Conservation (phyloP, 2,329 filamentous ascomycete species). For the Mycosphaerelloides madeirae region DNA sequence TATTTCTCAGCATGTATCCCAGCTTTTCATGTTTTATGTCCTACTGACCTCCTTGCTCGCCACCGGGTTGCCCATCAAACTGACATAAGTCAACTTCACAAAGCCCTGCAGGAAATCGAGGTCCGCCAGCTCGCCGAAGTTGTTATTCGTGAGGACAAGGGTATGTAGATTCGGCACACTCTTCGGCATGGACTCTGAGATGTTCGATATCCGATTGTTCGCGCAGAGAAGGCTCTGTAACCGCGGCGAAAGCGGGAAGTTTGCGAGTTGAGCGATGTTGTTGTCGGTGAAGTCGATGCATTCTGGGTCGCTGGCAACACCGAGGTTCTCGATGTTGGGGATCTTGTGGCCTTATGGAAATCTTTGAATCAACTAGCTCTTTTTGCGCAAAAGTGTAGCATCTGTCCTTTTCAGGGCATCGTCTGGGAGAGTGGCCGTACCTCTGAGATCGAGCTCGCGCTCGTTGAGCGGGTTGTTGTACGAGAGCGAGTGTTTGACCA, state of each 20-base stretch:
- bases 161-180: conserved; percentile 78
- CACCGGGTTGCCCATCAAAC: conserved; percentile 81
- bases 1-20: conserved; percentile 3
- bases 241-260: conserved; percentile 88
- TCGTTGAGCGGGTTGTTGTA: conserved; percentile 99
- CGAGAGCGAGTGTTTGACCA: conserved; percentile 90
- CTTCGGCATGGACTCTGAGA: conserved; percentile 69
- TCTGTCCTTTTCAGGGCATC: conserved; percentile 80
- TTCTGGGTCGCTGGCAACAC: conserved; percentile 90
- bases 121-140: conserved; percentile 77
- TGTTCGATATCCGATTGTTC: conserved; percentile 77
- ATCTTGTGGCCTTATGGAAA: conserved; percentile 84
- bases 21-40: not conserved
- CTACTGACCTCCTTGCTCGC: conserved; percentile 78
- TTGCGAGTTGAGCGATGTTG: conserved; percentile 81
- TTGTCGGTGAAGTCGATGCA: conserved; percentile 98
- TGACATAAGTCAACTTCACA: conserved; percentile 68
- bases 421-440: conserved; percentile 57
- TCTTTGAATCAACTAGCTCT: conserved; percentile 40
- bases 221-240: conserved; percentile 83
- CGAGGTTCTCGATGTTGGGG: conserved; percentile 93
- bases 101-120: conserved; percentile 73
- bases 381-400: conserved; percentile 69
- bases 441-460: conserved; percentile 98
- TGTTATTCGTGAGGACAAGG: conserved; percentile 78